Conservation (phyloP, 306 rosid genomes). For the Begonia fuchsioides region DNA sequence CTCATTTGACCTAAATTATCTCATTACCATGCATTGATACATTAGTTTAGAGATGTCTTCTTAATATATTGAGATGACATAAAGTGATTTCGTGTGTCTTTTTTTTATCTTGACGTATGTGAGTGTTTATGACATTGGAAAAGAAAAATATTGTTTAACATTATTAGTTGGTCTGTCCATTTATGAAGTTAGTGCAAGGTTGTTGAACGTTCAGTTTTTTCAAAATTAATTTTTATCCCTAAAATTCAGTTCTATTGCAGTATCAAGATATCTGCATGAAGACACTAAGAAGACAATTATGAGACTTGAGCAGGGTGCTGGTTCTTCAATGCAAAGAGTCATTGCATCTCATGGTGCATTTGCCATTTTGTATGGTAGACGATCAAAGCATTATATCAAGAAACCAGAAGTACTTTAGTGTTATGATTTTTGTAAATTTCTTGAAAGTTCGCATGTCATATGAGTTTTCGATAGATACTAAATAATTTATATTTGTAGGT, state of each 20-base stretch:
- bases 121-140: too few species aligned
- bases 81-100: too few species aligned
- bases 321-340: constrained; percentile 56
- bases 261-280: constrained; percentile 49
- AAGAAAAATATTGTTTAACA: too few species aligned
- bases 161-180: too few species aligned
- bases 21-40: not conserved
- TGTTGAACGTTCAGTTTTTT: too few species aligned
- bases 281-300: constrained; percentile 54
- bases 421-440: not conserved
- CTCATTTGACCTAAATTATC: constrained; percentile 1
- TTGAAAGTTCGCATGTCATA: not conserved
- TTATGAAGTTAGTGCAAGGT: too few species aligned
- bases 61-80: too few species aligned
- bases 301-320: constrained; percentile 77
- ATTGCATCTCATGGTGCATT: constrained; percentile 82
- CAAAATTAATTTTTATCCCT: too few species aligned
- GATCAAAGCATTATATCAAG: constrained; percentile 66
- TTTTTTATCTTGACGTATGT: too few species aligned
- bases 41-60: not conserved
- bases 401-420: constrained; percentile 55
- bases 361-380: constrained; percentile 63
- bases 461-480: too few species aligned
- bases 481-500: constrained; percentile 30
- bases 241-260: constrained; percentile 21